phyloP scores from a whole-genome alignment of 495 filamentous ascomycete genomes.

The Halenospora varia region DNA sequence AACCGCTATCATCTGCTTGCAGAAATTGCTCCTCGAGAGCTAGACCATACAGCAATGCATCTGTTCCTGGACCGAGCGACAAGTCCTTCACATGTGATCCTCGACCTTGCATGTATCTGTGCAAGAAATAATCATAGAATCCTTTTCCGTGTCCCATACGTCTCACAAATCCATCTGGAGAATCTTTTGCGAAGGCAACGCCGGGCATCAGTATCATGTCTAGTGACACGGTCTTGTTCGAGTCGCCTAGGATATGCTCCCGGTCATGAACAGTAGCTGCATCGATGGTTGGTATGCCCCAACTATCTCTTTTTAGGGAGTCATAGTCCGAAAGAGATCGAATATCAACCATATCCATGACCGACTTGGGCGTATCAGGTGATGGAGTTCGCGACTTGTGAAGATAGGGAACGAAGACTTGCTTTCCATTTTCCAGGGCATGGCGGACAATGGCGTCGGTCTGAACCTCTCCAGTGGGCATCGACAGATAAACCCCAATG shows the following conservation, averaged over 20 bases:
- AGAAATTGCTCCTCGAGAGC: conserved; percentile 86
- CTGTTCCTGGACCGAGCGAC: conserved; percentile 37
- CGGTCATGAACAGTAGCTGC: conserved; percentile 55
- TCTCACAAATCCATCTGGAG: conserved; percentile 45
- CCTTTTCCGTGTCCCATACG: conserved; percentile 93
- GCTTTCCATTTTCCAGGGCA: conserved; percentile 71
- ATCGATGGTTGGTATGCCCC: conserved; percentile 86
- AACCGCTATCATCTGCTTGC: conserved; percentile 41
- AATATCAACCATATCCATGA: conserved; percentile 94
- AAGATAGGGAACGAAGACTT: conserved; percentile 88
- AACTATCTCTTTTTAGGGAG: conserved; percentile 68
- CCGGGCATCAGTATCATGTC: conserved; percentile 92
- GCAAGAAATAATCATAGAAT: conserved; percentile 92
- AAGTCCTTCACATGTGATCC: conserved; percentile 37
- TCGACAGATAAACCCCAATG: conserved; percentile 87
- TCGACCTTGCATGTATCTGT: conserved; percentile 55
- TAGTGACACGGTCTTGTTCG: conserved; percentile 48
- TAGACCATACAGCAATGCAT: conserved; percentile 69
- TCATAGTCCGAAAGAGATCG: conserved; percentile 70
- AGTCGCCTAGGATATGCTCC: conserved; percentile 64
- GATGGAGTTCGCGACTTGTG: conserved; percentile 44
- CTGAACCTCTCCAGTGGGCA: conserved; percentile 79
- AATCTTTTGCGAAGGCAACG: conserved; percentile 76
- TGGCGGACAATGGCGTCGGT: conserved; percentile 76
- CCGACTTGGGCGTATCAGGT: conserved; percentile 44